Evolutionary conservation across 2,329 filamentous ascomycete species (phyloP), one percentile per base, ranked within the genome.

Genomic region (Bertia moriformis): DNA sequence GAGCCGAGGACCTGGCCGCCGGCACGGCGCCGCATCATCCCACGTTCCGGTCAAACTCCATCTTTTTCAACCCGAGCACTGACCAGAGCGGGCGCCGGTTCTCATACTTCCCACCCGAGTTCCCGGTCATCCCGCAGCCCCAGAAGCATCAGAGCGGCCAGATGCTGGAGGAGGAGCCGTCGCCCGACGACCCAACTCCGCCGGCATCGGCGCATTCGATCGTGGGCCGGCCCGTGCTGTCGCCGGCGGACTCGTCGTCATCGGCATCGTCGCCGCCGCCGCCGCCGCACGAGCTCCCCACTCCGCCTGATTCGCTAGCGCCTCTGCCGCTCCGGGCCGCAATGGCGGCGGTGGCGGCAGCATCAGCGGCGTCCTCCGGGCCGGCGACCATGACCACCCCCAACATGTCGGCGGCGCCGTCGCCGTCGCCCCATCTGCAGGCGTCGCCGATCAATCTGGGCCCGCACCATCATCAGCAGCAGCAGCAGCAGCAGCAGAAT

Each of bases 21-120:
- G 17, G 17, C 17, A 18, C 19, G 4, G 24, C 20, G 24, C 14
- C 19, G 15, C 50, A 36, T 30, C 73, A 67, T 35, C 74, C 65
- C 1, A 67, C 65, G 3, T 80, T 80, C 55, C 66, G 76, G 39
- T 78, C 75, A 7, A 77, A 77, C 49, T 79, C 76, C 1, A 80
- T 80, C 43, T 80, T 80, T 53, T 61, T 67, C 45, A 73, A 70
- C 41, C 73, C 74, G 4, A 65, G 64, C 14, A 66, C 62, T 4
- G 70, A 74, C 43, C 59, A 59, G 5, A 63, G 60, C 30, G 73
- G 73, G 4, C 66, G 74, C 17, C 62, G 73, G 4, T 74, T 76
- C 44, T 78, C 73, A 14, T 75, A 78, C 46, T 78, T 78, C 45
- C 73, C 76, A 7, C 75, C 75, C 1, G 73, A 78, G 18, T 36